Evolutionary conservation across 768 basidiomycete species (phyloP).

Genomic region (Megacollybia marginata): DNA sequence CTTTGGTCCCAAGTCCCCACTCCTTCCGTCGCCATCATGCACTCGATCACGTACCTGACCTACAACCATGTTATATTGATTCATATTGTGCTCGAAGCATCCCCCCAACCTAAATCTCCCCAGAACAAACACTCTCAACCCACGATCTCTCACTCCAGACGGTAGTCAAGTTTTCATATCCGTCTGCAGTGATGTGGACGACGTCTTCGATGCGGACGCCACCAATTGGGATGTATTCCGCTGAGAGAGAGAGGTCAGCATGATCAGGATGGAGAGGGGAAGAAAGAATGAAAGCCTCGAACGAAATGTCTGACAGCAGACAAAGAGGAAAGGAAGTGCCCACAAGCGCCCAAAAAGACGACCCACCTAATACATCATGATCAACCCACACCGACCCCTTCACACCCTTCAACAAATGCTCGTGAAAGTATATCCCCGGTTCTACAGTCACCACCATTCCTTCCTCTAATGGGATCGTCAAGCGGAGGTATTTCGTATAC

Average conservation of each 20-base stretch:
- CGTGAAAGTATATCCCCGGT: conserved; percentile 84
- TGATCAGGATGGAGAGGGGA: too few species aligned
- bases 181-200: conserved; percentile 65
- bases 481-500: conserved; percentile 50
- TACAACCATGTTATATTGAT: too few species aligned
- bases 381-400: conserved; percentile 62
- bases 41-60: too few species aligned
- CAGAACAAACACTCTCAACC: conserved; percentile 79
- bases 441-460: conserved; percentile 94
- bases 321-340: too few species aligned
- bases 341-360: too few species aligned
- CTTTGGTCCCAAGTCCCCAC: too few species aligned
- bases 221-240: conserved; percentile 68
- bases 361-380: conserved; percentile 50
- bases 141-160: conserved; percentile 77
- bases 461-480: conserved; percentile 62
- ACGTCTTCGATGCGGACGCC: conserved; percentile 95
- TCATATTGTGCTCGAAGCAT: too few species aligned
- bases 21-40: too few species aligned
- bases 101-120: conserved; percentile 38
- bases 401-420: conserved; percentile 61
- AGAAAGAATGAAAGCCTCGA: too few species aligned
- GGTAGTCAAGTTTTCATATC: conserved; percentile 80
- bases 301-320: too few species aligned
- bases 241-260: neutral